Base-by-base conservation (phyloP, 805 yeast species). In the Candida jianshihensis region DNA sequence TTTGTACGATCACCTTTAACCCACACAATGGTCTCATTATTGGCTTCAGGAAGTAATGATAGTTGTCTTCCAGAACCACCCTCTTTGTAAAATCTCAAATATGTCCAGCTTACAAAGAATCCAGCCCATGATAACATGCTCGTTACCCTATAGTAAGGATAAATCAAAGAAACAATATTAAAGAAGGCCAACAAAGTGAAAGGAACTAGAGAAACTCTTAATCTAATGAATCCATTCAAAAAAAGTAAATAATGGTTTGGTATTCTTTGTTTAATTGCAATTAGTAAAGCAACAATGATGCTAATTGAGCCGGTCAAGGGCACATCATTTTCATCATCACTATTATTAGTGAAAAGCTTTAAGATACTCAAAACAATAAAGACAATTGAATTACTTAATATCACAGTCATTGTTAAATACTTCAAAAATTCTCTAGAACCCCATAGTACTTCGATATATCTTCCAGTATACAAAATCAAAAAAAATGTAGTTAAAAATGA, bases 391-490 rank as follows among this genome's bases (percentile, higher is more conserved):
- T 70, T 72, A 7, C 73, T 58, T 1, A 58, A 36, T 1, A 64
- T 31, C 1, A 65, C 53, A 31, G 56, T 57, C 5, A 63, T 42
- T 7, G 57, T 39, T n/a, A 70, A 40, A 44, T 71, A 74, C 38
- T 57, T 52, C n/a, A 61, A 48, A 41, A 67, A 64, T 44, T 69
- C 75, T 20, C 54, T 49, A n/a, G 69, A 44, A 2, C 77, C 73
- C 81, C 81, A 75, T 26, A 68, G 57, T 25, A 60, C 61, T 46
- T 76, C 81, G 43, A 75, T 62, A 58, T 75, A 76, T 36, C 65
- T 59, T 4, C 78, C 79, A 11, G 75, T 68, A 46, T 70, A 73
- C 35, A 66, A 58, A 11, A 73, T 46, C 13, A 69, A 53, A 17
- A 63, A 39, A 17, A 64, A 47, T 17, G 71, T 57, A 7, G 63